Base-by-base conservation (phyloP, 1,284 basidiomycete genomes). In the Erythrobasidium hasegawianum region DNA sequence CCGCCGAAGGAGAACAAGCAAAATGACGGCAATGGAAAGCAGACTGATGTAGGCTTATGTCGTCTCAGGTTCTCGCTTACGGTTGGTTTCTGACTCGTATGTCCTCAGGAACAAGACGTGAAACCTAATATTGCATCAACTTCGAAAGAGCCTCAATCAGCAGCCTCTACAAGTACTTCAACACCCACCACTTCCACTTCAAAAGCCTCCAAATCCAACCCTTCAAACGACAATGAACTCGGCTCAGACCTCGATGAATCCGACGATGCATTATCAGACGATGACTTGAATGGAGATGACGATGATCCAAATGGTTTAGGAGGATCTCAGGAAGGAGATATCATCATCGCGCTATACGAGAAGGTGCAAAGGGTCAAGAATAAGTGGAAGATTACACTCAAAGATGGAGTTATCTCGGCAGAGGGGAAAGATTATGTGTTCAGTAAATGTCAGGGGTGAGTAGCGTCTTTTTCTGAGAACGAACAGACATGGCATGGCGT, bases 301-400 rank as follows among this genome's bases (percentile, higher is more conserved):
- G 78, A 79, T 43, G 78, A 77, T 38, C 78, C 71, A 1, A 78
- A 79, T 18, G 80, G 76, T 10, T 79, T 77, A 8, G 80, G 79
- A 10, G 81, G 79, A 14, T 78, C 77, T 20, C 78, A 69, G 80
- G 84, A 71, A 64, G 85, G 85, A 0, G 94, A 99, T 77, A 93
- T 97, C 64, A 91, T 98, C 40, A 95, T 97, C 74, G 97, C 95
- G 77, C 93, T 96, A 11, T 98, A 97, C 76, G 96, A 99, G 78
- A 98, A 98, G 86, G 94, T 92, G 57, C 50, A 81, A 67, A 85
- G 96, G 20, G 94, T 97, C 29, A 97, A 97, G 81, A 98, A 97
- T 82, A 99, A 97, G 81, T 99, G 96, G 96, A 98, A 98, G 82
- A 96, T 94, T 68, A 87, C 93, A n/a, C 84, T 99, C 69, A 96